These are phyloP conservation scores for Epichloe coenophiala DNA, from an alignment of 2,329 filamentous ascomycete species.

Conservation along the genomic window DNA sequence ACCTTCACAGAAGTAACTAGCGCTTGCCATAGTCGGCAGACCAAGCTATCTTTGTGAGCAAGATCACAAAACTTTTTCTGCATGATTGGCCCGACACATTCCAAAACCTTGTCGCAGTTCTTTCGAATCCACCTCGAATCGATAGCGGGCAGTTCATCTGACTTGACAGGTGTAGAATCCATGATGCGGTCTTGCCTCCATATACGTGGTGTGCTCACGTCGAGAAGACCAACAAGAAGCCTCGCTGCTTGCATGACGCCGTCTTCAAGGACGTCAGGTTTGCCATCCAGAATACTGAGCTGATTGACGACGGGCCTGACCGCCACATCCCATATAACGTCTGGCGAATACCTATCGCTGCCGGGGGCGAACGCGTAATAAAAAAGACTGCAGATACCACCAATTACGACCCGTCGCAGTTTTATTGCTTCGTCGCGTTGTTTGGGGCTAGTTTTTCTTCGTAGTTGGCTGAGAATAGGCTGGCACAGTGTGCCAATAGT, in stretches of 20 bases:
- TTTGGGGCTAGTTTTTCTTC: conserved; percentile 45
- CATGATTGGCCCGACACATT: conserved; percentile 45
- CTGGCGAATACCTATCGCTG: conserved; percentile 49
- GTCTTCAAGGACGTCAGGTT: conserved; percentile 30
- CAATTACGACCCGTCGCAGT: conserved; percentile 43
- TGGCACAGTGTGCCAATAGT: conserved; percentile 38
- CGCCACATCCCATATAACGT: conserved; percentile 66
- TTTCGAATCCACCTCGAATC: conserved; percentile 80
- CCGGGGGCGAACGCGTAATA: conserved; percentile 73
- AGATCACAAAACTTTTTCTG: conserved; percentile 49
- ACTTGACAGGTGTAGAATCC: conserved; percentile 41
- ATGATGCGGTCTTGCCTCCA: conserved; percentile 67
- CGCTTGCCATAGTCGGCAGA: conserved; percentile 43
- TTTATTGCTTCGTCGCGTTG: conserved; percentile 35
- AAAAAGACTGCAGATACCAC: conserved; percentile 62
- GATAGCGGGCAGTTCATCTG: conserved; percentile 69
- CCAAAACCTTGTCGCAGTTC: conserved; percentile 52
- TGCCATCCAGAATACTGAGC: conserved; percentile 30
- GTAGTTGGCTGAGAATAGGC: conserved; percentile 56
- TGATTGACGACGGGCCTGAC: conserved; percentile 50
- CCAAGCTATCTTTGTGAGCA: conserved; percentile 41
- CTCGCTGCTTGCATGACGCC: conserved; percentile 45
- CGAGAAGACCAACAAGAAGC: conserved; percentile 60
- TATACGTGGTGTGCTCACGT: conserved; percentile 40
- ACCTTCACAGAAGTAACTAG: conserved; percentile 50